These are phyloP conservation scores for Hypericum perforatum DNA, from an alignment of 345 rosid genomes.

Conservation along the genomic window DNA sequence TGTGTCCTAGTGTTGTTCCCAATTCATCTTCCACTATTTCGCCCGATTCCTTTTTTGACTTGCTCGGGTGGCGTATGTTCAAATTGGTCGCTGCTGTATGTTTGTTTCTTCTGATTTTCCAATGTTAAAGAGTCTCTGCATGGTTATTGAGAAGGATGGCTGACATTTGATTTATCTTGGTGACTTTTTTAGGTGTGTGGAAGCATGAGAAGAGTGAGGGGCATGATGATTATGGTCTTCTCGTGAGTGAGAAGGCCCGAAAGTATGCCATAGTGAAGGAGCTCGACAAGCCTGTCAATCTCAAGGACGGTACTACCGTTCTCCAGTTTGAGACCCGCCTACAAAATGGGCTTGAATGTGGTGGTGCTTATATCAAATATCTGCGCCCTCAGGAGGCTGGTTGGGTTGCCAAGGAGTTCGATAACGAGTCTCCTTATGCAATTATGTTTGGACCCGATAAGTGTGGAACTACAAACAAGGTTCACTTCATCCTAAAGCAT, in stretches of 20 bases:
- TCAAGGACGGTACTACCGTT: constrained; percentile 58
- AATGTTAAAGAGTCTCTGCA: too few relatives aligned
- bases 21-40: too few relatives aligned
- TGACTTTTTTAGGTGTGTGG: constrained; percentile 53
- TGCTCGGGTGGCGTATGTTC: too few relatives aligned
- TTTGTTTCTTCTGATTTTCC: too few relatives aligned
- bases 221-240: constrained; percentile 85
- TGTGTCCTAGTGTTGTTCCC: too few relatives aligned
- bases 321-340: constrained; percentile 72
- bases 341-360: constrained; percentile 81
- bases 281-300: constrained; percentile 49
- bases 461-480: constrained; percentile 82
- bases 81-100: too few relatives aligned
- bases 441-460: constrained; percentile 95
- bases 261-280: constrained; percentile 74
- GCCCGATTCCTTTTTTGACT: too few relatives aligned
- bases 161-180: too few relatives aligned
- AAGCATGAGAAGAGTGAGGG: constrained; percentile 70
- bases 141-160: too few relatives aligned
- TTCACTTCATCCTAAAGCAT: constrained; percentile 77
- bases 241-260: constrained; percentile 62
- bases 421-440: constrained; percentile 65
- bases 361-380: constrained; percentile 78
- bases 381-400: constrained; percentile 71
- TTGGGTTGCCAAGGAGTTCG: constrained; percentile 54